These are phyloP conservation scores for Begonia masoniana DNA, from an alignment of 306 rosid genomes.

Conservation along the genomic window DNA sequence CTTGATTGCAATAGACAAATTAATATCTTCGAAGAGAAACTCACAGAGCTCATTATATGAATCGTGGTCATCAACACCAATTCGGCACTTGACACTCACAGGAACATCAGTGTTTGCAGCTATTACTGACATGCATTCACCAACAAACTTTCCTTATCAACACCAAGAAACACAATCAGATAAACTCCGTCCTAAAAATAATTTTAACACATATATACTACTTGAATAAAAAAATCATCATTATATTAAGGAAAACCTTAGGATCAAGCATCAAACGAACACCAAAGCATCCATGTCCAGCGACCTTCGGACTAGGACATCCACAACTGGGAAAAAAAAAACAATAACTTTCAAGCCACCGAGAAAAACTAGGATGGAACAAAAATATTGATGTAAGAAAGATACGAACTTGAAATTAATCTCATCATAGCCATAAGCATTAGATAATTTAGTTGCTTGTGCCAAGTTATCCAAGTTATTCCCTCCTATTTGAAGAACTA, in stretches of 20 bases:
- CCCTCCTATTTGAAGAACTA: slow-evolving; percentile 96
- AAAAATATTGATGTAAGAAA: too few species aligned
- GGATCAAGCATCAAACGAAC: slow-evolving; percentile 85
- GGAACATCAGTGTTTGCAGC: slow-evolving; percentile 73
- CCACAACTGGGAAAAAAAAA: slow-evolving; percentile 40
- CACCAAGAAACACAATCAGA: slow-evolving; percentile 35
- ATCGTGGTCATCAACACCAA: slow-evolving; percentile 81
- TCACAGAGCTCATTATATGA: slow-evolving; percentile 90
- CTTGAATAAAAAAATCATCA: slow-evolving; percentile 6
- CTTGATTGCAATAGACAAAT: background rate
- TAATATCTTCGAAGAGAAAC: slow-evolving; percentile 17
- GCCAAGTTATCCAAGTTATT: slow-evolving; percentile 80
- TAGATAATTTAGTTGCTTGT: slow-evolving; percentile 78
- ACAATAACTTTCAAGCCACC: too few species aligned
- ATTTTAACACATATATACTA: too few species aligned
- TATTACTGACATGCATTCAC: slow-evolving; percentile 67
- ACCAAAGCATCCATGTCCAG: slow-evolving; percentile 88
- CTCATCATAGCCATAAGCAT: slow-evolving; percentile 75
- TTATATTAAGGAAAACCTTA: slow-evolving; percentile 40
- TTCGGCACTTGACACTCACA: slow-evolving; percentile 72
- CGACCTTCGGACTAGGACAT: slow-evolving; percentile 84
- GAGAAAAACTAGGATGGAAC: too few species aligned
- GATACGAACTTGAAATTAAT: slow-evolving; percentile 69
- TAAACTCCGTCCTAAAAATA: background rate
- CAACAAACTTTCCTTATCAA: slow-evolving; percentile 67